Percentiles rank a stretch among this genome's conserved stretches.
Evolutionary conservation across 2,329 filamentous ascomycete species (phyloP).

Genomic region (Neonectria sp.): DNA sequence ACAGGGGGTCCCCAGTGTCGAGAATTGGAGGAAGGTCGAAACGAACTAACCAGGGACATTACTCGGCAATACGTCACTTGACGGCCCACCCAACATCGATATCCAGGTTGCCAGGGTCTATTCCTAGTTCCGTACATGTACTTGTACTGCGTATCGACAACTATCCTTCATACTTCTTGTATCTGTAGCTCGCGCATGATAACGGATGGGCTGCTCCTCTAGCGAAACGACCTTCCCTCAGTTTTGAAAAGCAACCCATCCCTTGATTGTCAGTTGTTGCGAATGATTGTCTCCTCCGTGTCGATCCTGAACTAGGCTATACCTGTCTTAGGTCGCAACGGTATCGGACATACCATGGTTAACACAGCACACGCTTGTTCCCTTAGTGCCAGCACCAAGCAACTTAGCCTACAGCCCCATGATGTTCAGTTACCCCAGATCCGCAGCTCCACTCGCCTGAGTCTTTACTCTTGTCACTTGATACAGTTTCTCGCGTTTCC

Average conservation of each 20-base stretch:
- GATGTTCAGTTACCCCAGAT: neutral
- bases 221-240: neutral
- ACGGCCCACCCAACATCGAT: neutral
- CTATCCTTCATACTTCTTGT: neutral
- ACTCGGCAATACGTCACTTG: neutral
- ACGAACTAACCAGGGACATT: neutral
- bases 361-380: neutral
- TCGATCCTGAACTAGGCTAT: neutral
- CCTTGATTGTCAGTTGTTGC: neutral
- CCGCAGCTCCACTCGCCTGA: neutral
- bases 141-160: neutral
- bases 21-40: slow-evolving; percentile 3
- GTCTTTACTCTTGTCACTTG: neutral
- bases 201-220: neutral
- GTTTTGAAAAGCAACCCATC: neutral
- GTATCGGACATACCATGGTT: neutral
- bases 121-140: neutral
- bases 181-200: neutral
- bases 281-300: neutral
- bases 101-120: neutral
- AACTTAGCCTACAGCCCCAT: neutral
- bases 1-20: neutral
- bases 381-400: neutral
- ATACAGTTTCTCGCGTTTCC: neutral
- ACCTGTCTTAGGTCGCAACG: neutral